A percentile compares a stretch with the other conserved stretches of the same genome.
Conservation (phyloP, 2,329 filamentous ascomycete species). For the Teratosphaeria zuluensis region DNA sequence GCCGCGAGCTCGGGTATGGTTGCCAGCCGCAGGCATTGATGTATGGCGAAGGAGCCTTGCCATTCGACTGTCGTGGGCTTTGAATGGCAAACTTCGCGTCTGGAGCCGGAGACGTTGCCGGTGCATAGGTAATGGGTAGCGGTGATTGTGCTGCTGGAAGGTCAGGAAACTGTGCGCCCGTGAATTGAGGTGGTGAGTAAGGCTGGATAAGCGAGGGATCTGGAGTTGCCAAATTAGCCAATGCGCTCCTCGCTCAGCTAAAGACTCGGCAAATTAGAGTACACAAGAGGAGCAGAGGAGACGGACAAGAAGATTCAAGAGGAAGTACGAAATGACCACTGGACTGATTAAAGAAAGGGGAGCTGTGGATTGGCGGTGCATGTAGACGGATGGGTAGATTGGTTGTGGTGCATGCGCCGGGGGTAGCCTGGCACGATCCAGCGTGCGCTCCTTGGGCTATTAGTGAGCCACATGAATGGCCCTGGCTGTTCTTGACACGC, state of each 20-base stretch:
- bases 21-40: conserved; percentile 47
- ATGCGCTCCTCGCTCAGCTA: conserved; percentile 2
- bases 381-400: conserved; percentile 6
- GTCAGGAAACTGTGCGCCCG: conserved; percentile 34
- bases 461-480: conserved; percentile 3
- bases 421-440: conserved; percentile 6
- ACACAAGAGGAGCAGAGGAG: conserved; percentile 15
- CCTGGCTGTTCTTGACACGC: conserved; percentile 12
- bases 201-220: conserved; percentile 52
- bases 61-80: conserved; percentile 31
- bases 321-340: conserved; percentile 27
- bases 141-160: conserved; percentile 30
- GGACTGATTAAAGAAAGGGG: conserved; percentile 27
- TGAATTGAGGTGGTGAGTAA: conserved; percentile 33
- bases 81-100: conserved; percentile 45
- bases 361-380: conserved; percentile 10
- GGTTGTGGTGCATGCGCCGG: conserved; percentile 5
- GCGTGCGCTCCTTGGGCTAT: conserved; percentile 2
- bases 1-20: conserved; percentile 45
- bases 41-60: conserved; percentile 53
- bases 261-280: conserved; percentile 14
- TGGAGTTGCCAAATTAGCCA: conserved; percentile 19
- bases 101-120: conserved; percentile 48
- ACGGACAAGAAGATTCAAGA: conserved; percentile 34
- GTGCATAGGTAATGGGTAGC: conserved; percentile 28